Evolutionary conservation across 768 basidiomycete species (phyloP).

Genomic region (Rhizopogon roseolus): DNA sequence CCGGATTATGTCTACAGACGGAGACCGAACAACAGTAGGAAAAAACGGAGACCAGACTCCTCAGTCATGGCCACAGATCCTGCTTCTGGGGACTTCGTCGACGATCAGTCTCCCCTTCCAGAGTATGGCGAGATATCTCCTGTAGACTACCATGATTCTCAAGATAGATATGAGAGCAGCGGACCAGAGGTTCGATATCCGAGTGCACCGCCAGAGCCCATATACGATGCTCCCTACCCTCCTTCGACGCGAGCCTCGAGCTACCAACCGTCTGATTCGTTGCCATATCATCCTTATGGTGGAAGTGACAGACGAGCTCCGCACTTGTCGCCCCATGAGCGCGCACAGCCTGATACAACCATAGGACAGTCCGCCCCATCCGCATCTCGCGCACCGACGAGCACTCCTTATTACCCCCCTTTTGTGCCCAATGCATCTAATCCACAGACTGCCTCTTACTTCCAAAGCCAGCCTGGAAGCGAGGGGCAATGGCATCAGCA

Average conservation of each 20-base stretch:
- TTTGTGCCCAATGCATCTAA: conserved; percentile 23
- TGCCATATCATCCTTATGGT: conserved; percentile 18
- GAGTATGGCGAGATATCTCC: conserved; percentile 37
- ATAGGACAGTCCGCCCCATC: conserved; percentile 16
- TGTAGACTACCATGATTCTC: conserved; percentile 26
- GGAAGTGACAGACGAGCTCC: conserved; percentile 16
- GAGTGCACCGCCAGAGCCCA: conserved; percentile 16
- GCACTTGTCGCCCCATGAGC: conserved; percentile 20
- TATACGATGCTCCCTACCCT: conserved; percentile 9
- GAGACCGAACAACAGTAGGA: conserved; percentile 83
- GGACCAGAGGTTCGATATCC: conserved; percentile 17
- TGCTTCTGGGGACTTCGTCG: conserved; percentile 26
- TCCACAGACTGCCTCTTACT: conserved; percentile 19
- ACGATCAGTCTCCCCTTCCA: conserved; percentile 20
- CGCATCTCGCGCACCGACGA: conserved; percentile 21
- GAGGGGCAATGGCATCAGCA: conserved; percentile 17
- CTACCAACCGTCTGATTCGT: conserved; percentile 20
- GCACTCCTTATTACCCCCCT: conserved; percentile 18
- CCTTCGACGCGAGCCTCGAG: conserved; percentile 14
- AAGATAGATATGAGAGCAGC: neutral
- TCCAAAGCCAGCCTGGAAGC: conserved; percentile 12
- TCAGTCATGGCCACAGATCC: conserved; percentile 24
- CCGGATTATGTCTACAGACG: conserved; percentile 89
- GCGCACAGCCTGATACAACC: conserved; percentile 20
- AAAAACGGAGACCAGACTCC: conserved; percentile 42